A percentile compares a stretch with the other conserved stretches of the same genome.
phyloP scores from a whole-genome alignment of 371 early-diverging fungal species.

The Synchytrium microbalum region DNA sequence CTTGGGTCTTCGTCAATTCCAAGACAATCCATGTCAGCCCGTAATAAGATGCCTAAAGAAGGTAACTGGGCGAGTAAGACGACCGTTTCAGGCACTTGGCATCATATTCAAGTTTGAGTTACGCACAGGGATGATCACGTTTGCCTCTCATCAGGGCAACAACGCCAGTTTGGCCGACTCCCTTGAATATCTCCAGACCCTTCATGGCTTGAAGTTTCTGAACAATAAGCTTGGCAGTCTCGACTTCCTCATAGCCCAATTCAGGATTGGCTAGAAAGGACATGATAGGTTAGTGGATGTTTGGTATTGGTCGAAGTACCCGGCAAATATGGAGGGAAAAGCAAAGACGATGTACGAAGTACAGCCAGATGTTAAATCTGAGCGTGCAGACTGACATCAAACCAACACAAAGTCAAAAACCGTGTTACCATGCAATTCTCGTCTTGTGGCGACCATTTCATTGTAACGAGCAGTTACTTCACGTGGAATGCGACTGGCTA shows the following conservation, averaged over 20 bases:
- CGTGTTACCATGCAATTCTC: not conserved
- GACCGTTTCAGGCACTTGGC: too few species aligned
- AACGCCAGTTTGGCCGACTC: too few species aligned
- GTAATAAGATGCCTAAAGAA: too few species aligned
- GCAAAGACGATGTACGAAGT: too few species aligned
- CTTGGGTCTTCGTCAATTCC: too few species aligned
- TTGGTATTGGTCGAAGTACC: not conserved
- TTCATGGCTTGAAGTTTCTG: not conserved
- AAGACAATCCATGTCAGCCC: too few species aligned
- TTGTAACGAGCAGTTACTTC: not conserved
- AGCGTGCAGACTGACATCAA: not conserved
- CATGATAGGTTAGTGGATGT: not conserved
- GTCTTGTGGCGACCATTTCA: not conserved
- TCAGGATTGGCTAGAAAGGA: not conserved
- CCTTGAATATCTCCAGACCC: not conserved
- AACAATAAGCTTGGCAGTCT: not conserved
- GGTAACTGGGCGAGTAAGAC: too few species aligned
- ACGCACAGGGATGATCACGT: too few species aligned
- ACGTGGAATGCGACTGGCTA: not conserved
- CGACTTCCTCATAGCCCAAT: not conserved
- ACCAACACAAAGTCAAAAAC: not conserved
- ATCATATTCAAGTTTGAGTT: too few species aligned
- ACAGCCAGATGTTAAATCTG: too few species aligned
- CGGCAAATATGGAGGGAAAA: not conserved
- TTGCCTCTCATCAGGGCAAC: too few species aligned